Base-by-base conservation (phyloP, 1,284 basidiomycete genomes). In the Trichosporon sp. region DNA sequence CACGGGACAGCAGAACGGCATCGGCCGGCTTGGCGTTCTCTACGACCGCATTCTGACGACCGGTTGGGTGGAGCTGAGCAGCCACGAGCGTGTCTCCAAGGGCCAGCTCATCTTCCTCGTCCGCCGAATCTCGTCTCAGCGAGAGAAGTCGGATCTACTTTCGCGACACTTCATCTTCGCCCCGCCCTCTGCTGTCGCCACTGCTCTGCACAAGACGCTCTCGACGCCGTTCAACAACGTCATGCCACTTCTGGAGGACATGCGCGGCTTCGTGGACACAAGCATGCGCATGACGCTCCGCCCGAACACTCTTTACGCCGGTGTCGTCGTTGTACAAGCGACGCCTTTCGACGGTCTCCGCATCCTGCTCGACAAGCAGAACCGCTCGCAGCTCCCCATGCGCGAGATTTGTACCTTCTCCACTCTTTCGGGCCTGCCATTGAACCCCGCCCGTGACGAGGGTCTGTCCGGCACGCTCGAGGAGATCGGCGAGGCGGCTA, bases 21-120 rank as follows among this genome's bases (percentile, higher is more conserved):
- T 78, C 23, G 67, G 72, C 34, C 68, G 74, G 13, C 67, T 81
- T 10, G 82, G 82, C 16, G 81, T 83, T 0, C 62, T 83, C 23
- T 82, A 79, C 65, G 82, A 83, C 66, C 77, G 76, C 59, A 81
- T 83, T 56, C 68, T 82, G 44, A 81, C 81, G 3, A 81, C 81
- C 29, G 81, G 81, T 21, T 78, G 78, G 72, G 79, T 80, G 57
- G 72, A 73, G 54, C 65, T 78, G 16, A 71, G 72, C 62, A 69
- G 69, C 44, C 73, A 68, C 27, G 78, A 80, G 64, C 80, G 77
- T 2, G 77, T 81, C 9, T 78, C 80, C 4, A 81, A 81, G 68
- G 81, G 81, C 16, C 81, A 82, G 69, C 70, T 82, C 59, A 77
- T 82, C 64, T 78, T 81, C 65, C 74, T 82, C 11, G 78, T 81